Base-by-base conservation (phyloP, 352 stramenopile genomes). In the Phytophthora hybrid region DNA sequence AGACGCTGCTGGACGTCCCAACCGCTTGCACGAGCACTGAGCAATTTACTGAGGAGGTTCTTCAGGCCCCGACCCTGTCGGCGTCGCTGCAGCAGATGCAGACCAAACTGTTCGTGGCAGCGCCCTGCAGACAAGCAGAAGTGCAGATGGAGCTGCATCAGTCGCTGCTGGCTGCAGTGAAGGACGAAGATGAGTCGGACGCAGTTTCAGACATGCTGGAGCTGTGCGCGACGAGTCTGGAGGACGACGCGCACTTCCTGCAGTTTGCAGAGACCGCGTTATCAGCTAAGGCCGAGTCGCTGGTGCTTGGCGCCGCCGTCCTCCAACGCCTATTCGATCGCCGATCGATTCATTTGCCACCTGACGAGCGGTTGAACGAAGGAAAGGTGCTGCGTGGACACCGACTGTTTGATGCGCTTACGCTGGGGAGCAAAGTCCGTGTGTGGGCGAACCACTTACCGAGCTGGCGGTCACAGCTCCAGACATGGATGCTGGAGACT, bases 361-460 rank as follows among this genome's bases (percentile, higher is more conserved):
- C 8, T 11, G 53, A 59, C n/a, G 58, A 53, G 2, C 59, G 32
- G 10, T 7, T 39, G 16, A 37, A 3, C 8, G 37, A 65, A 39
- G n/a, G 51, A 3, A 60, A 1, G 13, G 53, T 44, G 19, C 56
- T n/a, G 14, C 52, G 34, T 47, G 23, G 23, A 46, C 37, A 23
- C 1, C 51, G 68, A 29, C 19, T 82, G 26, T 82, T 86, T 59
- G 74, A 87, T 23, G 21, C 51, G 11, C 53, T 86, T 46, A 64
- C 60, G 9, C 47, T 79, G 7, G 21, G 56, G 23, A 78, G 61
- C 41, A 80, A 69, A 59, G 47, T 78, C 37, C 44, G 51, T 19
- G 69, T 88, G 26, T 88, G 81, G 81, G 76, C 66, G 13, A 85
- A 85, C 58, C 63, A 84, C 56, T 63, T 84, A 6, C 73, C 78